Conservation (phyloP, 2,329 filamentous ascomycete genomes). For the Aspergillus caelatus region DNA sequence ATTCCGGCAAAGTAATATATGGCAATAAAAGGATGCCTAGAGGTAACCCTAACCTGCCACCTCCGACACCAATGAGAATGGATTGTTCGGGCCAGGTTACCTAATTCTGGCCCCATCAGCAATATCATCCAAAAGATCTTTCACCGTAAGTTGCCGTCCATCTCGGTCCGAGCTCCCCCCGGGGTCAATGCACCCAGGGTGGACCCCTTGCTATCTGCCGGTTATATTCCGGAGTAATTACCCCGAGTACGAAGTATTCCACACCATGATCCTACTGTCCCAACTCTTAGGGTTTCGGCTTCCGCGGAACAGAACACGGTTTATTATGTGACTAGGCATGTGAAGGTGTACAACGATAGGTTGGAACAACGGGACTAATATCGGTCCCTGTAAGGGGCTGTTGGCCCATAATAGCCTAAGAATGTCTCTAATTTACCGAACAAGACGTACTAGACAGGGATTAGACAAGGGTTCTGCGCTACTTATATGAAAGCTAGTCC, state of each 20-base stretch:
- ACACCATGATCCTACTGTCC: background rate
- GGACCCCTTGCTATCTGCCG: background rate
- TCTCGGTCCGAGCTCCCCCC: background rate
- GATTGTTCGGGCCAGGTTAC: background rate
- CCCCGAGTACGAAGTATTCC: too few relatives aligned
- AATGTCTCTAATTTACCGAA: background rate
- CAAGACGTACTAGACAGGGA: background rate
- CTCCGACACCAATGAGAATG: background rate
- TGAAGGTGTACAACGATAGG: background rate
- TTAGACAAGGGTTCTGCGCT: background rate
- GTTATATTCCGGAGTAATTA: too few relatives aligned
- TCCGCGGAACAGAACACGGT: background rate
- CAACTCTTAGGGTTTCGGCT: background rate
- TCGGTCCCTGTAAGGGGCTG: too few relatives aligned
- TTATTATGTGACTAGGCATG: background rate
- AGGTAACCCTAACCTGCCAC: background rate
- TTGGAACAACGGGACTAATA: background rate
- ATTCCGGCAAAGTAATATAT: background rate
- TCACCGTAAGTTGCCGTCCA: background rate
- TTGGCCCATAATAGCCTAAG: too few relatives aligned
- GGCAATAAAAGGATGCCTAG: background rate
- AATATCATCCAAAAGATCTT: background rate
- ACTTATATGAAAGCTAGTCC: background rate
- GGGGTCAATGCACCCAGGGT: background rate
- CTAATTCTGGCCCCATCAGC: background rate